phyloP scores from a whole-genome alignment of 2,329 filamentous ascomycete species.

The Colletotrichum noveboracense region DNA sequence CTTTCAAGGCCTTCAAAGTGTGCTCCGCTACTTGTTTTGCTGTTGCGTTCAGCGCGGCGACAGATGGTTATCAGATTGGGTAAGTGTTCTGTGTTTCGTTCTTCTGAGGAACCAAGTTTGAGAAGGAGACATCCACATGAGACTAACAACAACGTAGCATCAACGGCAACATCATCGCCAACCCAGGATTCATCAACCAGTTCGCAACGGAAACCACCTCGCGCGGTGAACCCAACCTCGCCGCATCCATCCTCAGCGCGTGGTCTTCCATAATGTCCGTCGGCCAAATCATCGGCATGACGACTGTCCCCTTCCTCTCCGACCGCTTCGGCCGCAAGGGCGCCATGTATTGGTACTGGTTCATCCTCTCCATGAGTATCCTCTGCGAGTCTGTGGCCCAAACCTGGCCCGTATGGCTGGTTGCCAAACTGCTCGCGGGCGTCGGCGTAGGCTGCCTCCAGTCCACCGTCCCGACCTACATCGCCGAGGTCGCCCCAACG shows the following conservation, averaged over 20 bases:
- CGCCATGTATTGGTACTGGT: conserved; percentile 35
- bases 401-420: conserved; percentile 44
- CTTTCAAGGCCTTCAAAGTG: conserved; percentile 30
- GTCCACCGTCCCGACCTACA: conserved; percentile 44
- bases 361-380: conserved; percentile 37
- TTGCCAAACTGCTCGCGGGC: conserved; percentile 37
- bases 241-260: conserved; percentile 36
- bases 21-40: conserved; percentile 28
- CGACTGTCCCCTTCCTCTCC: conserved; percentile 29
- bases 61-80: conserved; percentile 34
- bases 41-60: conserved; percentile 29
- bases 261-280: conserved; percentile 45
- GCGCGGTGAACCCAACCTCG: conserved; percentile 33
- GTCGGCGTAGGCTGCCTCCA: conserved; percentile 48
- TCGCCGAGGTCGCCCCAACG: conserved; percentile 45
- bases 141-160: conserved; percentile 26
- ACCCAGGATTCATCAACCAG: conserved; percentile 41
- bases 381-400: conserved; percentile 40
- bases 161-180: conserved; percentile 41
- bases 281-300: conserved; percentile 44
- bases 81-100: background rate
- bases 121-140: background rate
- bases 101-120: background rate
- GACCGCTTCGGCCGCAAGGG: conserved; percentile 35
- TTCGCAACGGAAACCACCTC: conserved; percentile 32